phyloP scores from a whole-genome alignment of 148 eudicot genomes.

The Camellia sinensis region DNA sequence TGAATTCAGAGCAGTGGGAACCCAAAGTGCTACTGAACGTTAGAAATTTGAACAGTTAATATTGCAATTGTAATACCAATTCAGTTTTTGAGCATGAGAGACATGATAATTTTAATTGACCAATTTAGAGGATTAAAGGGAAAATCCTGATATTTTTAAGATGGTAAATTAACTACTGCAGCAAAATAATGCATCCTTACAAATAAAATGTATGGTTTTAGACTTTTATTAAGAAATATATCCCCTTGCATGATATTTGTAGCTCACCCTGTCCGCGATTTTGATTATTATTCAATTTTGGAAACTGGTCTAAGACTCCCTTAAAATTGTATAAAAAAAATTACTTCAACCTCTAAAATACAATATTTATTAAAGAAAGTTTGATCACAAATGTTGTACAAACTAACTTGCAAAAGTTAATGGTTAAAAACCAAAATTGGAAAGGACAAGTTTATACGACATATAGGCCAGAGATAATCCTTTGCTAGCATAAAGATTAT shows the following conservation, averaged over 20 bases:
- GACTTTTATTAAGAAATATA: not conserved
- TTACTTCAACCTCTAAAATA: not conserved
- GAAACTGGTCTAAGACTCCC: not conserved
- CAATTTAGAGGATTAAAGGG: not conserved
- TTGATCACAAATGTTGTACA: not conserved
- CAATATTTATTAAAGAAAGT: not conserved
- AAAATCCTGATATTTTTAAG: not conserved
- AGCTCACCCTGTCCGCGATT: not conserved
- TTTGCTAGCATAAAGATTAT: not conserved
- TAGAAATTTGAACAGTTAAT: too few species aligned
- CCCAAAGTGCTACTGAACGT: too few species aligned
- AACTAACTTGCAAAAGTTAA: not conserved
- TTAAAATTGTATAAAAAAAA: not conserved
- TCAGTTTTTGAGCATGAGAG: not conserved
- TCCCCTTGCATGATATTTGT: not conserved
- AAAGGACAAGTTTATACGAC: not conserved
- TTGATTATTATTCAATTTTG: not conserved
- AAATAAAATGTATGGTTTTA: not conserved
- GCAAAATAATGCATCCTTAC: not conserved
- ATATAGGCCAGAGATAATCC: not conserved
- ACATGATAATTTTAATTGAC: not conserved
- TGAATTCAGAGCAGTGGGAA: too few species aligned
- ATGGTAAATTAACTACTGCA: not conserved
- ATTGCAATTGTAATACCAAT: not conserved
- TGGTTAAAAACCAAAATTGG: not conserved